Base-by-base conservation (phyloP, 768 basidiomycete genomes). In the Suillus spraguei region DNA sequence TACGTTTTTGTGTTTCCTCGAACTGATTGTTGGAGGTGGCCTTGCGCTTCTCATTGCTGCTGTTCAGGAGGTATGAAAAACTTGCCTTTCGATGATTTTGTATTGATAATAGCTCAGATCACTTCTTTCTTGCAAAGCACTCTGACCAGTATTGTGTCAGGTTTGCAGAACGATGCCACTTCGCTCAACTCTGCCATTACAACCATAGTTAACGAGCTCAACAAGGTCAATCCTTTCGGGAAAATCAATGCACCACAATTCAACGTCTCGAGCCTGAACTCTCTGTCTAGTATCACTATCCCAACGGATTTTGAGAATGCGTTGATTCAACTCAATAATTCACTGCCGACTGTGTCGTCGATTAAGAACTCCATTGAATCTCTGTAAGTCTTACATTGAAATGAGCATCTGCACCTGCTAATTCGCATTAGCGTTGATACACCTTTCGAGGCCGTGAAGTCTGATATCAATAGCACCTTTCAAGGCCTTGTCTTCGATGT, bases 1-100 rank as follows among this genome's bases (percentile, higher is more conserved):
- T 4, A 92, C 96, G 4, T 89, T 97, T 70, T 83, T 99, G 60
- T 99, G 97, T 75, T 95, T 97, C 68, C 79, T 97, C 66, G 95
- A 99, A 75, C 83, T 99, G 50, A 87, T 92, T 28, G 87, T 99
- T 11, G 83, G 88, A 35, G 95, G 95, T 20, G 89, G 85, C 7
- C 80, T 99, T 59, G 83, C 86, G 32, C 78, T 98, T 61, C 78
- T 97, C 53, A 93, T 97, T 58, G 82, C 80, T 55, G 94, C 94
- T 7, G 92, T 95, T 0, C 80, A 94, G 66, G 91, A 91, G 79
- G 96, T 95, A 67, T 65, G 87, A 75, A 14, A 3, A 22, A 28
- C 14, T 41, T 17, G 11, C 52, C 54, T 59, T 39, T 6, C 41
- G n/a, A 9, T 16, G 46, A 42, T 36, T 28, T 24, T n/a, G 64